Evolutionary conservation across 331 rosid genomes (phyloP).

Genomic region (Rhamnella rubrinervis): DNA sequence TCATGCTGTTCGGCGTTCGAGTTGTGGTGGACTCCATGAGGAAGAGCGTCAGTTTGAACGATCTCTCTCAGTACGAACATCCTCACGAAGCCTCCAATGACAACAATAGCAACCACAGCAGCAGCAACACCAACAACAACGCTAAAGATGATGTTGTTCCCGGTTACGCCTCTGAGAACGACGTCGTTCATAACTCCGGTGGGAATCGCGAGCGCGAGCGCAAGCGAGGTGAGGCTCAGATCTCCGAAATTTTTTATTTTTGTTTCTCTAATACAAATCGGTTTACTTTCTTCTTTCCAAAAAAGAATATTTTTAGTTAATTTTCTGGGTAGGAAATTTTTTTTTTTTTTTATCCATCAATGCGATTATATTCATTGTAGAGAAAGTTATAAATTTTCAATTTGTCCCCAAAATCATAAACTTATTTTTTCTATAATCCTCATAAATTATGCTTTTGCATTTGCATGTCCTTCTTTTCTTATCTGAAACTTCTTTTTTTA

Average conservation of each 20-base stretch:
- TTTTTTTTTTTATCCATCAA: not conserved
- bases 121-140: conserved; percentile 1
- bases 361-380: not conserved
- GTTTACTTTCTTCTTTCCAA: not conserved
- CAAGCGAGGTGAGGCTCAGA: conserved; percentile 62
- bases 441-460: not conserved
- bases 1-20: conserved; percentile 54
- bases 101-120: conserved; percentile 18
- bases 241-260: not conserved
- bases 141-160: conserved; percentile 44
- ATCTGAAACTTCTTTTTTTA: no score
- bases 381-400: not conserved
- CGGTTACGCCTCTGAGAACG: conserved; percentile 86
- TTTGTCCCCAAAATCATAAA: no score
- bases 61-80: conserved; percentile 58
- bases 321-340: not conserved
- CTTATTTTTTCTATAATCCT: not conserved
- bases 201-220: conserved; percentile 81
- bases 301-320: no score
- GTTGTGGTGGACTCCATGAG: conserved; percentile 59
- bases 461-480: not conserved
- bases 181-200: conserved; percentile 59
- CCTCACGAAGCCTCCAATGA: conserved; percentile 37
- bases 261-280: not conserved
- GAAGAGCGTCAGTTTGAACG: conserved; percentile 57